Evolutionary conservation across 208 protist genomes (phyloP).

Genomic region (Naegleria gruberi): DNA sequence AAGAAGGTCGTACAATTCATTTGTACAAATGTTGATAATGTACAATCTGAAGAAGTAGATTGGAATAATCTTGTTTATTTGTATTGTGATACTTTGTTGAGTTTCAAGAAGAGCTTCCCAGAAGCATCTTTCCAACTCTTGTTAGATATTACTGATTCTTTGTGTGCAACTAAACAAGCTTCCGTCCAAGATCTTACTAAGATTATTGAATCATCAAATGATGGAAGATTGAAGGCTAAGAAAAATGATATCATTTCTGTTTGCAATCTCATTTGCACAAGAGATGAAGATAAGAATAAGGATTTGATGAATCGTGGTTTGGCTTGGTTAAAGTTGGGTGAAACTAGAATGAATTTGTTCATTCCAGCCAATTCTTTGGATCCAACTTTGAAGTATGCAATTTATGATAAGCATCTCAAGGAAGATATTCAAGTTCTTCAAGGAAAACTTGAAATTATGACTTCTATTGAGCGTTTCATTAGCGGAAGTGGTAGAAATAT

Average conservation of each 20-base stretch:
- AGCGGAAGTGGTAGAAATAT: background rate
- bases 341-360: background rate
- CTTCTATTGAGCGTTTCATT: background rate
- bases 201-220: background rate
- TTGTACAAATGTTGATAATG: background rate
- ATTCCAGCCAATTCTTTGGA: slow-evolving; percentile 13
- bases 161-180: background rate
- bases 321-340: background rate
- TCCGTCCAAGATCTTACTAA: background rate
- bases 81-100: background rate
- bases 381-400: slow-evolving; percentile 16
- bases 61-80: background rate
- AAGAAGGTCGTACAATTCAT: slow-evolving; percentile 6
- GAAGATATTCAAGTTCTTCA: background rate
- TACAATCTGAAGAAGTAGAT: background rate
- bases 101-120: background rate
- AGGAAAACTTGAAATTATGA: background rate
- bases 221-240: background rate
- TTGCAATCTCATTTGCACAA: background rate
- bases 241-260: background rate
- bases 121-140: background rate
- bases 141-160: background rate
- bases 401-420: background rate
- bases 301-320: background rate
- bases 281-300: background rate